Evolutionary conservation across 2,329 filamentous ascomycete species (phyloP).

Genomic region (Acrodontium crateriforme): DNA sequence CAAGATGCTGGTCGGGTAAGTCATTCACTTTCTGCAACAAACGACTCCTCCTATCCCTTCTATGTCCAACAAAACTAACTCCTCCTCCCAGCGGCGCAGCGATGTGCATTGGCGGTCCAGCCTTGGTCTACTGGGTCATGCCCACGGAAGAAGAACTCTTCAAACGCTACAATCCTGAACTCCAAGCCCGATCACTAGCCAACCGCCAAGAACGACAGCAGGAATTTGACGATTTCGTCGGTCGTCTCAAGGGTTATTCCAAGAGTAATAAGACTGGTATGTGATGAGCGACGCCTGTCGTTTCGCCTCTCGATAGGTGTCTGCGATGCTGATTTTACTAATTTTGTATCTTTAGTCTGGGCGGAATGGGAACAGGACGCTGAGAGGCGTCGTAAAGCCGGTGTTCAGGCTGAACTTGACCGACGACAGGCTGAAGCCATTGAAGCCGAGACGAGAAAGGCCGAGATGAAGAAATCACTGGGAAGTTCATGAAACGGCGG

Average conservation of each 20-base stretch:
- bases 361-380: constrained; percentile 22
- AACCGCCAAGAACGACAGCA: constrained; percentile 59
- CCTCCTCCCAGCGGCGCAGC: constrained; percentile 47
- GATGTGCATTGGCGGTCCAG: constrained; percentile 72
- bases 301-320: not conserved
- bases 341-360: too few relatives aligned
- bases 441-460: constrained; percentile 16
- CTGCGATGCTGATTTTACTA: too few relatives aligned
- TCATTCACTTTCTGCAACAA: constrained; percentile 9
- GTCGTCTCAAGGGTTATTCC: constrained; percentile 70
- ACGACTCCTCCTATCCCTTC: constrained; percentile 1
- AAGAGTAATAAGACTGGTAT: constrained; percentile 85
- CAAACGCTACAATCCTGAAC: constrained; percentile 79
- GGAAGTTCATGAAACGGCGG: too few relatives aligned
- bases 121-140: constrained; percentile 62
- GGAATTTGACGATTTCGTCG: constrained; percentile 83
- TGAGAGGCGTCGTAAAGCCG: constrained; percentile 11
- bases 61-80: constrained; percentile 1
- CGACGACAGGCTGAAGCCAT: constrained; percentile 16
- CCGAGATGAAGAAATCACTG: constrained; percentile 21
- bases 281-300: constrained; percentile 20
- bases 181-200: constrained; percentile 80
- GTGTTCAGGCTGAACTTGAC: constrained; percentile 16
- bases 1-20: constrained; percentile 62
- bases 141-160: constrained; percentile 89